A percentile compares a stretch with the other conserved stretches of the same genome.
These are phyloP conservation scores for Coleophoma cylindrospora DNA, from an alignment of 2,329 filamentous ascomycete species.

Conservation along the genomic window DNA sequence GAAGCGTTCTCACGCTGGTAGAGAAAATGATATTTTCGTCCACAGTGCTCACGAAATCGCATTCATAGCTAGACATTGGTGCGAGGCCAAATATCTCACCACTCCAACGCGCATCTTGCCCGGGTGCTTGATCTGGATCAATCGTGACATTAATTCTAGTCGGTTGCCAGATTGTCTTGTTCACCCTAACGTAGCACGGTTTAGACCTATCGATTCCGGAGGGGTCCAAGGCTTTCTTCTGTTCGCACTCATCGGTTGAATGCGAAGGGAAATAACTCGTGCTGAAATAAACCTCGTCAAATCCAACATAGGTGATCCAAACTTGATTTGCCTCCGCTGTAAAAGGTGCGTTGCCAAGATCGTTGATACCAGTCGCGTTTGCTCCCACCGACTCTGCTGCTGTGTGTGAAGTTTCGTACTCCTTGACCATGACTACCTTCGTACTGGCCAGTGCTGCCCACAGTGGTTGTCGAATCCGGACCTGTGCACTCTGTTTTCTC, in stretches of 20 bases:
- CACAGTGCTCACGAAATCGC: slow-evolving; percentile 67
- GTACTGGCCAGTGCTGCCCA: slow-evolving; percentile 94
- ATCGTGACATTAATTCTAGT: slow-evolving; percentile 59
- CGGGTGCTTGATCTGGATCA: slow-evolving; percentile 24
- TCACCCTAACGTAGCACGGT: slow-evolving; percentile 74
- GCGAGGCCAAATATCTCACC: slow-evolving; percentile 67
- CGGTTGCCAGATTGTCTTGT: slow-evolving; percentile 75
- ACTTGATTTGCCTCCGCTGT: slow-evolving; percentile 66
- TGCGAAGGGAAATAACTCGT: slow-evolving; percentile 56
- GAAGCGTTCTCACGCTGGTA: slow-evolving; percentile 51
- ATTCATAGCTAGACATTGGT: slow-evolving; percentile 71
- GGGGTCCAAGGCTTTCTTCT: slow-evolving; percentile 25
- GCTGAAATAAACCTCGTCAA: slow-evolving; percentile 73
- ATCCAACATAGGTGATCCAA: slow-evolving; percentile 76
- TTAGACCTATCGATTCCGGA: slow-evolving; percentile 61
- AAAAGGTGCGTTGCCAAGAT: slow-evolving; percentile 71
- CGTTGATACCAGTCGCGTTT: slow-evolving; percentile 71
- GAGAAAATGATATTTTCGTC: slow-evolving; percentile 65
- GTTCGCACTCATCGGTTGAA: slow-evolving; percentile 29
- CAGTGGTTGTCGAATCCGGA: slow-evolving; percentile 83
- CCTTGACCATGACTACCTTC: slow-evolving; percentile 93
- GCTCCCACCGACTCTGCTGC: slow-evolving; percentile 69
- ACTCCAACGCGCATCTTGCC: slow-evolving; percentile 56
- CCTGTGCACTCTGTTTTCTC: slow-evolving; percentile 85
- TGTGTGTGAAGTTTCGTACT: slow-evolving; percentile 77